Evolutionary conservation across 2,329 filamentous ascomycete genomes (phyloP).

Genomic region (Colletotrichum scovillei): DNA sequence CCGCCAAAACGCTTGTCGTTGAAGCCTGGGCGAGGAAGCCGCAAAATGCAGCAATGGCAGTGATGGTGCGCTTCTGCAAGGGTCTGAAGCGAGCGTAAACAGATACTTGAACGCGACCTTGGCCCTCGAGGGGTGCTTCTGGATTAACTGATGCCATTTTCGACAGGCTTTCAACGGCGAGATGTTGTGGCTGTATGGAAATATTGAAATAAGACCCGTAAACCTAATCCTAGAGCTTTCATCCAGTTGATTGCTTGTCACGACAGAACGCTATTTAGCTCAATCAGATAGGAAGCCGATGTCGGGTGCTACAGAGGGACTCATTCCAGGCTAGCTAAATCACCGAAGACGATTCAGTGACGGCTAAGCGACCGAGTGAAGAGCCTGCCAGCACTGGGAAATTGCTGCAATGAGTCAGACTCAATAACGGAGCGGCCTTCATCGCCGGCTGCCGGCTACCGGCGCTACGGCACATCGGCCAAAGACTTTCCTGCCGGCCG

Average conservation of each 20-base stretch:
- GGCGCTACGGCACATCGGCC: not conserved
- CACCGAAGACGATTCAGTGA: not conserved
- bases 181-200: too few species aligned
- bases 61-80: conserved; percentile 14
- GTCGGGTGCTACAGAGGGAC: not conserved
- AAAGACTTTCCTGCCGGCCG: not conserved
- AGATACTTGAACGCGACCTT: not conserved
- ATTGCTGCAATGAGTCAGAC: not conserved
- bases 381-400: not conserved
- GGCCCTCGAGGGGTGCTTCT: not conserved
- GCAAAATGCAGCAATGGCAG: conserved; percentile 39
- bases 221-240: too few species aligned
- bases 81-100: conserved; percentile 18
- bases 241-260: too few species aligned
- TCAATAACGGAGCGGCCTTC: not conserved
- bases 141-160: not conserved
- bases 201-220: too few species aligned
- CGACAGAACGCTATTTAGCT: not conserved
- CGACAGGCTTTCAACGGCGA: too few species aligned
- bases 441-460: not conserved
- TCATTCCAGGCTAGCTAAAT: not conserved
- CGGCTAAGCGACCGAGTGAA: not conserved
- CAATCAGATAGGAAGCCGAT: not conserved
- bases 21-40: conserved; percentile 81
- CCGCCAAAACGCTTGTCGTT: conserved; percentile 78